Base-by-base conservation (phyloP, 1,139 yeast species). In the Sugiyamaella pinicola region DNA sequence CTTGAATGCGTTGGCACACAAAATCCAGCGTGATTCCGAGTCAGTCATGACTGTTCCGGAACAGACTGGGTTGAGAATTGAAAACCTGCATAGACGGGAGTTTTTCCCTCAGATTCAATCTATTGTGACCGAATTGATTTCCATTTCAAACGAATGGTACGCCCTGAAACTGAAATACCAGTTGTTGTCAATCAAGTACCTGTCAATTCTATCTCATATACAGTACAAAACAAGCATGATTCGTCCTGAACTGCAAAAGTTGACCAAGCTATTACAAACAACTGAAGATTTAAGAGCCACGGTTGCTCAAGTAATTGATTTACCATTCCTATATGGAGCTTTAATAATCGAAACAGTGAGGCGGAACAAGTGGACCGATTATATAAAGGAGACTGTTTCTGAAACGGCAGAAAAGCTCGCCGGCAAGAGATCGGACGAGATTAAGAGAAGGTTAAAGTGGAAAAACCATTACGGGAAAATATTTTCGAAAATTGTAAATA, bases 251-350 rank as follows among this genome's bases (percentile, higher is more conserved):
- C 55, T 72, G 7, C 59, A 58, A 9, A 67, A 69, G 2, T 59
- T 74, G 35, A 67, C 66, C 38, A 61, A 61, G 7, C 63, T 64
- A 26, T 60, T 78, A 34, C 69, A 69, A 58, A 47, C 67, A 63
- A 63, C 78, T 65, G 76, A 83, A 70, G 64, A 71, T 48, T 51
- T 71, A 67, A 77, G 79, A 67, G 63, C 71, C 33, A 53, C 65
- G 51, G 71, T 80, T 10, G 79, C 80, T 15, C 72, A 72, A 37
- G 83, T 88, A 1, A 77, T 84, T 15, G 96, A 89, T 65, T 67
- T 90, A 49, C 97, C 98, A 0, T 71, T 88, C 38, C 70, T 89
- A 1, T 88, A 87, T 66, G 98, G 98, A 1, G 78, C 87, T 26
- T 77, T 84, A 65, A 65, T 88, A 21, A 78, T 90, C 41, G 96